Base-by-base conservation (phyloP, 2,329 filamentous ascomycete species). In the Beauveria varroae region DNA sequence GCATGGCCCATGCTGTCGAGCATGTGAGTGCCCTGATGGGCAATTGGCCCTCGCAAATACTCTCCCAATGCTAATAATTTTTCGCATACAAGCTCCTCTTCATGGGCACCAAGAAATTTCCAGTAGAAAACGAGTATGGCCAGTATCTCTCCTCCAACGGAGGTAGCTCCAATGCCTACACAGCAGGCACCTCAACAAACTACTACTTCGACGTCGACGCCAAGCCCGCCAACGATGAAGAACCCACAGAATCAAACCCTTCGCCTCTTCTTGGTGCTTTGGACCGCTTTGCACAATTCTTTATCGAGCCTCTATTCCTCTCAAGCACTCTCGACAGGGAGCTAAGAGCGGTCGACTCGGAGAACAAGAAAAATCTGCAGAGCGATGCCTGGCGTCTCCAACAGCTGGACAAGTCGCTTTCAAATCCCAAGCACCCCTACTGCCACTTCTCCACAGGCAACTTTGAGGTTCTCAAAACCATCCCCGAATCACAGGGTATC, bases 71-170 rank as follows among this genome's bases (percentile, higher is more conserved):
- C 51, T 61, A 18, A 62, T 46, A 18, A 30, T 51, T 46, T 54
- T 46, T 12, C 22, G 7, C 3, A 58, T 26, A 59, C 28, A 12
- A 87, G 81, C 78, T 97, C 65, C 79, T 99, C 26, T 99, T 99
- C 78, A 98, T 99, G 95, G 95, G 95, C 55, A 99, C 95, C 8
- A 89, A 96, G 75, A 99, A 98, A 84, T 99, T 95, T 70, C 95
- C 95, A 0, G 85, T 88, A 72, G 93, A 97, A 76, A 98, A 99
- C 74, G 93, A 90, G 66, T 99, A 99, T 79, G 91, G 91, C 70
- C 88, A 93, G 72, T 99, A 96, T 73, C 84, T 99, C 59, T 90
- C 92, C 57, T 83, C 90, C 63, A 89, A 97, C 73, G 96, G 92
- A 10, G 95, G 95, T 60, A 86, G 88, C 70, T 96, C 93, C 30